Evolutionary conservation across 192 early-diverging fungal genomes (phyloP), one percentile per base, ranked within the genome.

Genomic region (Coemansia javaensis): DNA sequence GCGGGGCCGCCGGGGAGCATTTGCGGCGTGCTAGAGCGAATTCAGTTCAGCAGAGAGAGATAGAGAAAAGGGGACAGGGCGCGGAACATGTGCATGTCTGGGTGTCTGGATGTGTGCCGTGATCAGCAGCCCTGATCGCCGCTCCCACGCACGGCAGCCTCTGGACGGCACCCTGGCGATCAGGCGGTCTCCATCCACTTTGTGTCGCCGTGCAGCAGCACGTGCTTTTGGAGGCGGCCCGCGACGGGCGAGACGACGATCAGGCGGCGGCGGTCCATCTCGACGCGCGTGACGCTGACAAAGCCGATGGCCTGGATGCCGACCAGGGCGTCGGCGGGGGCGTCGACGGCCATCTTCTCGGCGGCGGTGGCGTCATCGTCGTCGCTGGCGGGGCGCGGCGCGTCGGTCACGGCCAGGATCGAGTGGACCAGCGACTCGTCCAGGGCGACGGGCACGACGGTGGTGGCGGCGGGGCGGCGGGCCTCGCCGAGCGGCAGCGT

Each of bases 401-500:
- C 62, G 17, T 88, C 81, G 3, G 89, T 81, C 9, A 99, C 80
- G 1, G 91, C 90, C 42, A 99, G 50, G 0, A 99, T 77, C 0
- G 90, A 91, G 51, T 97, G 90, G 8, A 85, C 49, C 32, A 97
- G 69, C 23, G 86, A 82, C 41, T 91, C 88, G 28, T 84, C 80
- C 0, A 85, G 81, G 11, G 89, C 88, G 0, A 99, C 85, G 33
- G 79, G 79, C 5, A 91, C 78, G 10, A 95, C 73, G 30, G 85
- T 80, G 2, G 91, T 90, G 57, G 90, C 89, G 15, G 85, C 82
- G 13, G 84, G 44, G 44, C 86, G 84, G 27, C 84, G 78, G 15
- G 87, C 87, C 60, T 85, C 81, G 10, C 94, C 96, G 40, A 96
- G 69, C 3, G 96, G 96, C 32, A 98, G 50, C 9, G 93, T 90